A percentile compares a stretch with the other conserved stretches of the same genome.
phyloP scores from a whole-genome alignment of 768 basidiomycete genomes.

The Pleurotus pulmonarius region DNA sequence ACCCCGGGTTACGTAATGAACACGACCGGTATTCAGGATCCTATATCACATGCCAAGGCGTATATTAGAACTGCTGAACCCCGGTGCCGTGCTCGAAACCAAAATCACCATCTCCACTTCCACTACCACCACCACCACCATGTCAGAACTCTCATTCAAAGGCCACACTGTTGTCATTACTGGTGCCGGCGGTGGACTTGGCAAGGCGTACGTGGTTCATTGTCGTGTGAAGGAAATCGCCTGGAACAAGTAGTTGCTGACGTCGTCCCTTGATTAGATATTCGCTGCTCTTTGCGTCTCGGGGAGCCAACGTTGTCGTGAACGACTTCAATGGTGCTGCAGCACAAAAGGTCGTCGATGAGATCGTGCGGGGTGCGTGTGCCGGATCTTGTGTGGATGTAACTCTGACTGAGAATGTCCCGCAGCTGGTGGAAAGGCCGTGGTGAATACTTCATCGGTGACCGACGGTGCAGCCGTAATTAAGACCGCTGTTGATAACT shows the following conservation, averaged over 20 bases:
- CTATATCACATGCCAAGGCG: constrained; percentile 7
- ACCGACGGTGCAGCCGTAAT: constrained; percentile 86
- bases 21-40: constrained; percentile 1
- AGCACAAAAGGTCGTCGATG: constrained; percentile 88
- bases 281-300: constrained; percentile 85
- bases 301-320: constrained; percentile 92
- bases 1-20: background rate
- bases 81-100: background rate
- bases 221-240: background rate
- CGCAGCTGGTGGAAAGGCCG: constrained; percentile 84
- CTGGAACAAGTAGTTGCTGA: background rate
- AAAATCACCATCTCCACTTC: background rate
- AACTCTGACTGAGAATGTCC: constrained; percentile 2
- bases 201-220: constrained; percentile 66
- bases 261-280: constrained; percentile 48
- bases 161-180: constrained; percentile 92
- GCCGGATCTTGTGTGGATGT: background rate
- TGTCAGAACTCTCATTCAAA: constrained; percentile 68
- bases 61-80: constrained; percentile 7
- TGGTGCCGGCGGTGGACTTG: constrained; percentile 94
- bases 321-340: constrained; percentile 90
- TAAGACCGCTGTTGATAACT: constrained; percentile 78
- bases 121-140: constrained; percentile 15
- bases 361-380: constrained; percentile 72
- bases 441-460: constrained; percentile 82